phyloP scores from a whole-genome alignment of 257 asterid genomes.

The Solanum gracilifrons region DNA sequence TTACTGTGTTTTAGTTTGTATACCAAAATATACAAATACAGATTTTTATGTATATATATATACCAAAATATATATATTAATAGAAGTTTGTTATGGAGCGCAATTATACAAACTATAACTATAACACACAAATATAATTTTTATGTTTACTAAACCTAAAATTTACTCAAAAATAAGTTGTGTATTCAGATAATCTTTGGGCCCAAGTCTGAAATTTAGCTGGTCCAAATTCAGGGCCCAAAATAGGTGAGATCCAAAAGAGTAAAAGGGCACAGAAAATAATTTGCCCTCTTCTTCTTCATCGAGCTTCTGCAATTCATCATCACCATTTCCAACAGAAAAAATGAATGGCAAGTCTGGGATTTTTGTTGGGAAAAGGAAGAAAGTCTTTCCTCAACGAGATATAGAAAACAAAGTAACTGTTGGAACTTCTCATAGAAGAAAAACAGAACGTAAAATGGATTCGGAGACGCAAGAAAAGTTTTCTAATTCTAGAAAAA shows the following conservation, averaged over 20 bases:
- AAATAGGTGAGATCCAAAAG: neutral
- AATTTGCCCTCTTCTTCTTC: neutral
- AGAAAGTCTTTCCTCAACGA: conserved; percentile 32
- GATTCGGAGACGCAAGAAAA: conserved; percentile 22
- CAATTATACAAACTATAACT: too few relatives aligned
- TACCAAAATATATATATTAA: too few relatives aligned
- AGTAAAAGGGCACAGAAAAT: neutral
- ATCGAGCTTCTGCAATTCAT: neutral
- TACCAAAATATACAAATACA: too few relatives aligned
- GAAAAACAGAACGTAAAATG: neutral
- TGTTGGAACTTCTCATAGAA: conserved; percentile 6
- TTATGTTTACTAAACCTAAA: too few relatives aligned
- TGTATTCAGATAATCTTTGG: neutral
- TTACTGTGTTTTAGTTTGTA: too few relatives aligned
- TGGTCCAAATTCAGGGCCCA: neutral
- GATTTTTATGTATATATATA: too few relatives aligned
- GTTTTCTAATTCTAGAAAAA: conserved; percentile 4
- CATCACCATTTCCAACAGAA: neutral
- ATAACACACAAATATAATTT: too few relatives aligned
- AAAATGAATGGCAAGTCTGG: neutral
- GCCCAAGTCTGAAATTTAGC: neutral
- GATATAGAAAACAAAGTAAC: conserved; percentile 6
- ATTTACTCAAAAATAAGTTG: too few relatives aligned
- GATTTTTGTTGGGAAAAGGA: conserved; percentile 35
- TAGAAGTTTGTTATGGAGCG: too few relatives aligned